Evolutionary conservation across 208 protist genomes (phyloP).

Genomic region (Leishmania amazonensis): DNA sequence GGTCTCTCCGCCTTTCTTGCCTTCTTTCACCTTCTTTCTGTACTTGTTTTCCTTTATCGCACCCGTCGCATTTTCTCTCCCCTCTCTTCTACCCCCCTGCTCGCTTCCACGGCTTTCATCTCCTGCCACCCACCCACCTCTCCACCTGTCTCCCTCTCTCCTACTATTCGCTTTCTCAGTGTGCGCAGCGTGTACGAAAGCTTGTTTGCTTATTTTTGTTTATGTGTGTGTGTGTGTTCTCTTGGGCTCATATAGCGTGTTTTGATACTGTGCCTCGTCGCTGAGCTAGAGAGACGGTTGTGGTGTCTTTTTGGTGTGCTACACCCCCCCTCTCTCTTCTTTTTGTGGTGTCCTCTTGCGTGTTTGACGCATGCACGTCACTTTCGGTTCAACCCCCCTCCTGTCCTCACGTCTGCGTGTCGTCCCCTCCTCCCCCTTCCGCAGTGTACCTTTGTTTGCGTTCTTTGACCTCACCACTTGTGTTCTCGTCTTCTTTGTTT

Average conservation of each 20-base stretch:
- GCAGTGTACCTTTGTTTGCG: not conserved
- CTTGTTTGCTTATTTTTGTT: not conserved
- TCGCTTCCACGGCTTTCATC: not conserved
- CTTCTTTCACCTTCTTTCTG: no score
- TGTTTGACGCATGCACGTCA: not conserved
- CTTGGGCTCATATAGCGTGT: not conserved
- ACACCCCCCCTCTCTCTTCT: not conserved
- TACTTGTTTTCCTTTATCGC: conserved; percentile 12
- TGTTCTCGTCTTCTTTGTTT: not conserved
- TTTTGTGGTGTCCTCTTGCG: not conserved
- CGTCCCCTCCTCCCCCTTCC: not conserved
- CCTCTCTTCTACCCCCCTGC: not conserved
- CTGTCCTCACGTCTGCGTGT: not conserved
- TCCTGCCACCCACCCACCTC: not conserved
- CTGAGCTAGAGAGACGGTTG: not conserved
- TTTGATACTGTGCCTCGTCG: not conserved
- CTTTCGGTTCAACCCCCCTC: not conserved
- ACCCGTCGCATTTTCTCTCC: not conserved
- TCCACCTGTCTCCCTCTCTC: not conserved
- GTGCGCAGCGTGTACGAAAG: not conserved
- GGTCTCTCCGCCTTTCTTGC: conserved; percentile 16
- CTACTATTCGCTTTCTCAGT: conserved; percentile 19
- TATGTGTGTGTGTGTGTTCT: not conserved
- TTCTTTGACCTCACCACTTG: not conserved
- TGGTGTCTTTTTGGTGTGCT: not conserved